Evolutionary conservation across 768 basidiomycete species (phyloP).

Genomic region (Sarcodon aspratus): DNA sequence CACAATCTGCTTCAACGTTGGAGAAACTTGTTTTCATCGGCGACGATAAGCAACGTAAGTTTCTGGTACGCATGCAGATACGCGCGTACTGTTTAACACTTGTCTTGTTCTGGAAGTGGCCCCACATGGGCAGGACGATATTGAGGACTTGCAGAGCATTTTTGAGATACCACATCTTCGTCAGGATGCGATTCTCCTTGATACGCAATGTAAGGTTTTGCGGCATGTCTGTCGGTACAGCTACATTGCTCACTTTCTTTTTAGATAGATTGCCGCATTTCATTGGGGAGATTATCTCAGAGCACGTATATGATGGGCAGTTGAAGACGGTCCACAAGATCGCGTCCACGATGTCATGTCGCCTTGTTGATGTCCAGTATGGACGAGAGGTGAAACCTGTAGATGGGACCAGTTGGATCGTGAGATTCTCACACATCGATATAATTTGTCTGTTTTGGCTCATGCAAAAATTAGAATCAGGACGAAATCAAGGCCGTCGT

Average conservation of each 20-base stretch:
- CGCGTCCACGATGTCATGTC: slow-evolving; percentile 37
- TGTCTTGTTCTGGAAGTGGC: slow-evolving; percentile 44
- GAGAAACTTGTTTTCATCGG: slow-evolving; percentile 28
- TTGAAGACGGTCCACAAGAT: slow-evolving; percentile 46
- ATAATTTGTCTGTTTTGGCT: background rate
- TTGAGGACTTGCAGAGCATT: slow-evolving; percentile 55
- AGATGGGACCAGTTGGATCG: slow-evolving; percentile 27
- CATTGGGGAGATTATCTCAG: slow-evolving; percentile 64
- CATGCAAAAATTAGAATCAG: slow-evolving; percentile 35
- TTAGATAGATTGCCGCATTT: slow-evolving; percentile 79
- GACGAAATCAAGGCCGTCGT: slow-evolving; percentile 46
- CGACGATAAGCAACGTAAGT: slow-evolving; percentile 30
- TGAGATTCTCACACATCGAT: slow-evolving; percentile 9
- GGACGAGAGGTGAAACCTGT: slow-evolving; percentile 20
- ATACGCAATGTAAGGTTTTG: slow-evolving; percentile 57
- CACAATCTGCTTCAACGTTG: slow-evolving; percentile 13
- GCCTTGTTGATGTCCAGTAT: slow-evolving; percentile 46
- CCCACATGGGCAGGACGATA: slow-evolving; percentile 66
- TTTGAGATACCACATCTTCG: slow-evolving; percentile 65
- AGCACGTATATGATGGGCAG: slow-evolving; percentile 47
- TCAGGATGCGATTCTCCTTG: slow-evolving; percentile 38
- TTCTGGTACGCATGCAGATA: background rate
- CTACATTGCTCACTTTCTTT: slow-evolving; percentile 5
- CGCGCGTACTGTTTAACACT: background rate
- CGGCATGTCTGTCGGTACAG: background rate